Evolutionary conservation across 1,139 yeast species (phyloP).

Genomic region (Scheffersomyces insectosa): DNA sequence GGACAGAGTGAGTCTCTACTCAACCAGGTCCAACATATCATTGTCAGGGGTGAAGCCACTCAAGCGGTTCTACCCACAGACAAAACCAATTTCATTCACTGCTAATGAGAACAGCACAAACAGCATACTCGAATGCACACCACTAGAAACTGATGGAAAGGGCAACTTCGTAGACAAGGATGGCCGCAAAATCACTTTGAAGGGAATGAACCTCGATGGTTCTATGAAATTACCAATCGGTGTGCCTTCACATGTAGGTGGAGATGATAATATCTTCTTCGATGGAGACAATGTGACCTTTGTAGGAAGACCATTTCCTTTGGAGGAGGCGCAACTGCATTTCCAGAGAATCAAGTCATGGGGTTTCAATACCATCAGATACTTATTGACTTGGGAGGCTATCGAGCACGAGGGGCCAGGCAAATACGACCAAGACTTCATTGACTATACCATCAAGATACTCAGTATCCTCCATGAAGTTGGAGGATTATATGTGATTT

Average conservation of each 20-base stretch:
- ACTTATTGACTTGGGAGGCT: slow-evolving; percentile 89
- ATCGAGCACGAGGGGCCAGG: slow-evolving; percentile 90
- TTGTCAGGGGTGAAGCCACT: slow-evolving; percentile 31
- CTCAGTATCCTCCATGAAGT: slow-evolving; percentile 56
- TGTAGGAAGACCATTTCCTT: slow-evolving; percentile 78
- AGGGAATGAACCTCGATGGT: slow-evolving; percentile 85
- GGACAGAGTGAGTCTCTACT: slow-evolving; percentile 34
- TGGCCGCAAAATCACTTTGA: slow-evolving; percentile 62
- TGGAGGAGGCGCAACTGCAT: slow-evolving; percentile 71
- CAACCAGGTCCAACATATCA: slow-evolving; percentile 25
- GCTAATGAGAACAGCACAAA: neutral
- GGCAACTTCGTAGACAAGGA: slow-evolving; percentile 62
- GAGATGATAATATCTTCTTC: slow-evolving; percentile 53
- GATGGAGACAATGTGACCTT: slow-evolving; percentile 75
- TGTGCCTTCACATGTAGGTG: slow-evolving; percentile 52
- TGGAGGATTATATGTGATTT: slow-evolving; percentile 77
- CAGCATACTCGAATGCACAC: slow-evolving; percentile 31
- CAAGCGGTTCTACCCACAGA: slow-evolving; percentile 21
- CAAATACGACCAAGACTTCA: slow-evolving; percentile 72
- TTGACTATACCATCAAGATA: slow-evolving; percentile 67
- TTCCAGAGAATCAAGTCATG: slow-evolving; percentile 68
- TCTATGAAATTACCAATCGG: slow-evolving; percentile 68
- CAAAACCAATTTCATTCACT: slow-evolving; percentile 20
- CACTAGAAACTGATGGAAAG: slow-evolving; percentile 32
- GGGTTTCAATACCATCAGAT: slow-evolving; percentile 81